Evolutionary conservation across 148 eudicot genomes (phyloP).

Genomic region (Linanthus parryae): DNA sequence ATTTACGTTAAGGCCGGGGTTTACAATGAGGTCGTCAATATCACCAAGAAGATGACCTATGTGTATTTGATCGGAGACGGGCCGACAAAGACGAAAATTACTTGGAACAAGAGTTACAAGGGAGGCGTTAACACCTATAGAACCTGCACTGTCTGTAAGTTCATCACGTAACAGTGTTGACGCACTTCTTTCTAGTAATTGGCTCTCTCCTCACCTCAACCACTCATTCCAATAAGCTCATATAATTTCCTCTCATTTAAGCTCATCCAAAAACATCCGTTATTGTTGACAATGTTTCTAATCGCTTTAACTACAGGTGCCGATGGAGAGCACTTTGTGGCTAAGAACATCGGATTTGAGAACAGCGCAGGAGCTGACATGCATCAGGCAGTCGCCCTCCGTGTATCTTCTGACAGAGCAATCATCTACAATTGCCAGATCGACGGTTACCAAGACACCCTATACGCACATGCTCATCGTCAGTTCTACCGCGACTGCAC

Average conservation of each 20-base stretch:
- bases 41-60: slow-evolving; percentile 7
- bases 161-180: not conserved
- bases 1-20: slow-evolving; percentile 41
- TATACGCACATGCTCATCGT: slow-evolving; percentile 40
- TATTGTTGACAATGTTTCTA: not conserved
- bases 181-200: too few relatives aligned
- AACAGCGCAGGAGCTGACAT: slow-evolving; percentile 34
- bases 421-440: slow-evolving; percentile 30
- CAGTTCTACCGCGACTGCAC: slow-evolving; percentile 61
- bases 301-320: slow-evolving; percentile 15
- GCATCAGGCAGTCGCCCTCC: slow-evolving; percentile 49
- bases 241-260: too few relatives aligned
- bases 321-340: slow-evolving; percentile 30
- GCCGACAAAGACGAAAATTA: slow-evolving; percentile 37
- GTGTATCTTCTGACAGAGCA: slow-evolving; percentile 22
- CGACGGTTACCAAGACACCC: slow-evolving; percentile 47
- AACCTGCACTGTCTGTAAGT: slow-evolving; percentile 42
- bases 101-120: slow-evolving; percentile 26
- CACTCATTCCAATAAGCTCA: too few relatives aligned
- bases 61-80: slow-evolving; percentile 52
- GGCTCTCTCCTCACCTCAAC: too few relatives aligned
- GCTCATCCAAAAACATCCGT: too few relatives aligned
- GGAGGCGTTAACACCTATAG: slow-evolving; percentile 20
- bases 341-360: slow-evolving; percentile 39
- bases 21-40: slow-evolving; percentile 28